Evolutionary conservation across 164 flowering plant species (phyloP).

Genomic region (Tetrastigma voinierianum): DNA sequence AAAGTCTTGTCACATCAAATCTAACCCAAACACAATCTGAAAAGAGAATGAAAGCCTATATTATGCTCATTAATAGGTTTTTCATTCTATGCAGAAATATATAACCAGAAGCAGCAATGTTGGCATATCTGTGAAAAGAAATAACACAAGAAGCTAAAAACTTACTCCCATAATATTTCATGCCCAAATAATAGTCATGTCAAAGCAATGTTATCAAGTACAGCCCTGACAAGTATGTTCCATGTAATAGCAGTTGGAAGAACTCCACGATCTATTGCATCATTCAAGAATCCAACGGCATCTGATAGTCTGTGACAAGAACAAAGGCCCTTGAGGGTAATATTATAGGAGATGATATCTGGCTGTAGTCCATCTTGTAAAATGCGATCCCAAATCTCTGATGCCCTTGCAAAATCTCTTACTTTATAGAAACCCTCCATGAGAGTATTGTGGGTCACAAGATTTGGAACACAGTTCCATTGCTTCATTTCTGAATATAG

Average conservation of each 20-base stretch:
- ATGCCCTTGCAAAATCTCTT: conserved; percentile 50
- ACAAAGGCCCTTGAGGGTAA: conserved; percentile 80
- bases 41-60: not conserved
- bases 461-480: conserved; percentile 55
- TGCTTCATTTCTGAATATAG: conserved; percentile 54
- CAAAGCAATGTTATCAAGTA: conserved; percentile 21
- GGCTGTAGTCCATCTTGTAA: conserved; percentile 50
- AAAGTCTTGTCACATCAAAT: not conserved
- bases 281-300: conserved; percentile 50
- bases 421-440: conserved; percentile 80
- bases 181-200: not conserved
- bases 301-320: conserved; percentile 52
- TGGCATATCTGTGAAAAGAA: too few relatives aligned
- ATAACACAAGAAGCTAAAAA: too few relatives aligned
- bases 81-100: not conserved
- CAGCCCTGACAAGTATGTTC: conserved; percentile 79
- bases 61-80: not conserved
- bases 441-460: conserved; percentile 76
- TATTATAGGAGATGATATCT: conserved; percentile 84
- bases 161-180: too few relatives aligned
- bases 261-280: conserved; percentile 57
- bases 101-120: not conserved
- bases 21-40: conserved; percentile 5
- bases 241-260: conserved; percentile 76
- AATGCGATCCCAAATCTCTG: conserved; percentile 63